A percentile compares a stretch with the other conserved stretches of the same genome.
Evolutionary conservation across 148 eudicot species (phyloP).

Genomic region (Silene uniflora): DNA sequence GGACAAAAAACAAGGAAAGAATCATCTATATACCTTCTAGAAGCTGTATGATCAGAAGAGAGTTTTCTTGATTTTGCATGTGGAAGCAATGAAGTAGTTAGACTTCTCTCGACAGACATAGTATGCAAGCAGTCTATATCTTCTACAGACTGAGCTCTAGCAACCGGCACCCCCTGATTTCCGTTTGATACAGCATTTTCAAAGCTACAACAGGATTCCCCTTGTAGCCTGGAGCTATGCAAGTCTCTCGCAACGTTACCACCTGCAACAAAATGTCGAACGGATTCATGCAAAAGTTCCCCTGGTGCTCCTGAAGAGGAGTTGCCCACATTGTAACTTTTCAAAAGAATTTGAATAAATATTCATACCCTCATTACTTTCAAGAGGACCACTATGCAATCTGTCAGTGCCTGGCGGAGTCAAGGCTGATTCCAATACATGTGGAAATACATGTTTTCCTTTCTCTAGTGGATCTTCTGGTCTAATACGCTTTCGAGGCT

Average conservation of each 20-base stretch:
- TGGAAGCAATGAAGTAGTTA: constrained; percentile 46
- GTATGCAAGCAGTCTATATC: constrained; percentile 64
- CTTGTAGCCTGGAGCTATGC: constrained; percentile 21
- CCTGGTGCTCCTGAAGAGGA: background rate
- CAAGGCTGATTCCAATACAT: constrained; percentile 46
- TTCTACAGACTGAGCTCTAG: constrained; percentile 54
- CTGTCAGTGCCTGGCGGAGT: constrained; percentile 33
- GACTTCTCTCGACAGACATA: constrained; percentile 26
- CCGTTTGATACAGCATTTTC: constrained; percentile 27
- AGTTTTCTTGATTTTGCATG: constrained; percentile 76
- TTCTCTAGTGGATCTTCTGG: constrained; percentile 44
- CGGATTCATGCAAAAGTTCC: background rate
- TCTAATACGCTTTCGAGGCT: constrained; percentile 61
- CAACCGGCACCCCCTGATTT: constrained; percentile 32
- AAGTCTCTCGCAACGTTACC: constrained; percentile 28
- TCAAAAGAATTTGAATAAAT: background rate
- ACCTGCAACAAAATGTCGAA: constrained; percentile 24
- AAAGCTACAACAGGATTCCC: constrained; percentile 13
- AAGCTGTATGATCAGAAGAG: constrained; percentile 63
- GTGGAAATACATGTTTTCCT: constrained; percentile 63
- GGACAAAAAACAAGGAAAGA: background rate
- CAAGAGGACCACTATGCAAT: constrained; percentile 28
- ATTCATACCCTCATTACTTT: constrained; percentile 48
- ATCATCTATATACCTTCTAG: constrained; percentile 48
- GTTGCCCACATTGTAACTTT: background rate